Evolutionary conservation across 106 monocot genomes (phyloP), one percentile per base, ranked within the genome.

Genomic region (Dendrobium chrysotoxum): DNA sequence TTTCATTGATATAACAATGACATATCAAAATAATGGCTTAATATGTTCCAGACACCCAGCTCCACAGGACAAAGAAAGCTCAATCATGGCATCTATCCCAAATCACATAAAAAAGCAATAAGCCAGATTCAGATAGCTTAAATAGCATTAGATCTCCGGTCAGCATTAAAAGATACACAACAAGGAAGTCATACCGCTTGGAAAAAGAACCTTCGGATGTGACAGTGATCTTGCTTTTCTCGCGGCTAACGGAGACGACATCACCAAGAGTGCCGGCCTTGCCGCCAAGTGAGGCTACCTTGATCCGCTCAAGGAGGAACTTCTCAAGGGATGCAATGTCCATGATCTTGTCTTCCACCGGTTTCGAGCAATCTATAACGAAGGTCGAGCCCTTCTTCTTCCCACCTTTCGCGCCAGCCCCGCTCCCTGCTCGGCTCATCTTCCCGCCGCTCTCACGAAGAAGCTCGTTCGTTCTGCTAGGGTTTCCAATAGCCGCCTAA

Each of bases 291-390:
- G 75, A 75, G 73, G 82, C 88, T 71, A 92, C 95, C 87, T 95
- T 95, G 85, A 95, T 90, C 39, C 95, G 86, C 77, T 95, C 95
- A 85, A 92, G 95, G 12, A 94, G 94, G 76, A 94, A 94, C 83
- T 94, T 94, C 89, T 94, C 94, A 58, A 94, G 86, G 68, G 91
- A 88, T 40, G 94, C 91, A 81, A 95, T 87, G 81, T 95, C 94
- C 94, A 95, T 95, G 87, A 95, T 92, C 83, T 92, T 92, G 39
- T 90, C 90, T 79, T 90, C 90, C 70, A 90, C 90, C 3, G 90
- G 90, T 83, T 90, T 90, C 75, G 85, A 73, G 72, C 89, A 90
- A 78, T 90, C 89, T 81, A 90, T 87, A 28, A 80, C 73, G 82
- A 89, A 89, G 53, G 82, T 80, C 20, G 89, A 79, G 1, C 79